phyloP scores from a whole-genome alignment of 2,329 filamentous ascomycete genomes.

The Arthrobotrys musiformis region DNA sequence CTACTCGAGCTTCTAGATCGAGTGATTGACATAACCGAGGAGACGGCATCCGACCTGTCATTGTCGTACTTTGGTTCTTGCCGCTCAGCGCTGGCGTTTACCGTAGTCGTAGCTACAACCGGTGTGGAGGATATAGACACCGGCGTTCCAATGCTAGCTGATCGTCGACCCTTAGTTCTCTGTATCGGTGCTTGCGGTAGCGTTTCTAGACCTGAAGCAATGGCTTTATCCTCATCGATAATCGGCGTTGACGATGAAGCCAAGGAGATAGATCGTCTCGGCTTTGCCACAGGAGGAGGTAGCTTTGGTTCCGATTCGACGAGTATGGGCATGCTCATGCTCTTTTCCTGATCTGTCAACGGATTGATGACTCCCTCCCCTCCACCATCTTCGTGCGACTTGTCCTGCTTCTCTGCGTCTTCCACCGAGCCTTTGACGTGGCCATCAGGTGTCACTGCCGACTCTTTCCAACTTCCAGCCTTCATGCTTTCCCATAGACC shows the following conservation, averaged over 20 bases:
- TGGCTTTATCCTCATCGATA: slow-evolving; percentile 48
- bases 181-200: slow-evolving; percentile 48
- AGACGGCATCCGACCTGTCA: slow-evolving; percentile 47
- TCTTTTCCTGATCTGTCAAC: slow-evolving; percentile 59
- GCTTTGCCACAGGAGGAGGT: slow-evolving; percentile 56
- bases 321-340: slow-evolving; percentile 62
- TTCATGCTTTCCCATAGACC: slow-evolving; percentile 75
- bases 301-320: slow-evolving; percentile 56
- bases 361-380: slow-evolving; percentile 39
- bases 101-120: slow-evolving; percentile 33
- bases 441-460: slow-evolving; percentile 57
- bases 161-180: slow-evolving; percentile 34
- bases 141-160: slow-evolving; percentile 33
- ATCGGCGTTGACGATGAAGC: slow-evolving; percentile 21
- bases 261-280: slow-evolving; percentile 21
- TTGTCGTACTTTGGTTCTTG: slow-evolving; percentile 52
- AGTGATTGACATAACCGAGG: slow-evolving; percentile 45
- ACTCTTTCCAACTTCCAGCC: slow-evolving; percentile 37
- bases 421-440: slow-evolving; percentile 60
- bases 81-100: slow-evolving; percentile 46
- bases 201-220: slow-evolving; percentile 37
- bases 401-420: slow-evolving; percentile 60
- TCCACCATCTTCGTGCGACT: slow-evolving; percentile 56
- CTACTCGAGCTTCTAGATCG: slow-evolving; percentile 48
- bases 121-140: slow-evolving; percentile 27